Conservation (phyloP, 2,329 filamentous ascomycete species). For the Xylaria multiplex region DNA sequence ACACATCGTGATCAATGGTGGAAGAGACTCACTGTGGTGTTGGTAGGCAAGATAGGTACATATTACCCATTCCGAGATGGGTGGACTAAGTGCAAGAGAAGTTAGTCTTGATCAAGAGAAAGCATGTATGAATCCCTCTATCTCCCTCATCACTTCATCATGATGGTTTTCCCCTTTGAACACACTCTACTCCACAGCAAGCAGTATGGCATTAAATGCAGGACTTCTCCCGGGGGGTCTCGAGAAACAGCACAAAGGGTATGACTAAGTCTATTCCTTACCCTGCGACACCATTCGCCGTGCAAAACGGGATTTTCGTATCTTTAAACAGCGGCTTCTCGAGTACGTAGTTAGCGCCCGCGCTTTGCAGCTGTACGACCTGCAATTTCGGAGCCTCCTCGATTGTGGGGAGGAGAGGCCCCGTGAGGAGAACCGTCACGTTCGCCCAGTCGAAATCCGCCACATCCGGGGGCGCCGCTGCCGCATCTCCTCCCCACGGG, state of each 20-base stretch:
- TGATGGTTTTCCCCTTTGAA: not conserved
- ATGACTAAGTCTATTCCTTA: conserved; percentile 45
- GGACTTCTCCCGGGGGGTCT: not conserved
- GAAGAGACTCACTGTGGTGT: conserved; percentile 55
- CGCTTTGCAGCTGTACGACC: conserved; percentile 64
- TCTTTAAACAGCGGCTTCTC: conserved; percentile 60
- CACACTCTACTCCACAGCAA: not conserved
- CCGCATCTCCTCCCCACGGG: conserved; percentile 39
- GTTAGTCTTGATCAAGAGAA: conserved; percentile 9
- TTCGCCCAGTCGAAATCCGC: conserved; percentile 55
- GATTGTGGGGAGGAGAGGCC: conserved; percentile 54
- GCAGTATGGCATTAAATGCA: not conserved
- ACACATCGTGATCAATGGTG: too few relatives aligned
- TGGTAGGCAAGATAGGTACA: conserved; percentile 61
- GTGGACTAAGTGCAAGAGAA: conserved; percentile 53
- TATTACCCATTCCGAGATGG: conserved; percentile 68
- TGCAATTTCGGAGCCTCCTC: conserved; percentile 59
- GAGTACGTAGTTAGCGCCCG: conserved; percentile 63
- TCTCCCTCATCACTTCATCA: not conserved
- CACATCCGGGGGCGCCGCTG: conserved; percentile 45
- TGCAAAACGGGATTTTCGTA: conserved; percentile 62
- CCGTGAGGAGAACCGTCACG: conserved; percentile 61
- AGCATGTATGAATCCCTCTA: not conserved
- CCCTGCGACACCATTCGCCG: conserved; percentile 68
- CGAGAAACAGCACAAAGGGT: not conserved